Evolutionary conservation across 2,329 filamentous ascomycete genomes (phyloP).

Genomic region (Tolypocladium paradoxum): DNA sequence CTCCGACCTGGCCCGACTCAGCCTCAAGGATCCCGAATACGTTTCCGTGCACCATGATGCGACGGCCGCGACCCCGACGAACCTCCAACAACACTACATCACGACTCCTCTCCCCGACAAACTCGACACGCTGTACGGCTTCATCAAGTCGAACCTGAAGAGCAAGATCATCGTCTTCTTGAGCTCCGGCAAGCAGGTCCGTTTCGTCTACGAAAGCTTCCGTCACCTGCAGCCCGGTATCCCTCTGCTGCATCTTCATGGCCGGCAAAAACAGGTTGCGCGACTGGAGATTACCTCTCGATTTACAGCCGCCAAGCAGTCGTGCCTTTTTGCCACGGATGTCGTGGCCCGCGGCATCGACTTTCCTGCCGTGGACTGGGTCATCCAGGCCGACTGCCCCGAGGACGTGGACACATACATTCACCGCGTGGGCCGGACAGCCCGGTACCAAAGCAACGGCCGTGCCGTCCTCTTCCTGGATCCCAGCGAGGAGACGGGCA

Average conservation of each 20-base stretch:
- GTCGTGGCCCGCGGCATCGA: slow-evolving; percentile 90
- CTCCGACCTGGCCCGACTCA: slow-evolving; percentile 80
- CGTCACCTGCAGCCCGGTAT: slow-evolving; percentile 91
- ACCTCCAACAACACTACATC: slow-evolving; percentile 84
- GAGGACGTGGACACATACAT: slow-evolving; percentile 98
- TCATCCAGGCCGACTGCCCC: slow-evolving; percentile 95
- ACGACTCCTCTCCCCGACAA: slow-evolving; percentile 79
- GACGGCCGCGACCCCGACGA: slow-evolving; percentile 66
- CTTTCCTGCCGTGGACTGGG: slow-evolving; percentile 95
- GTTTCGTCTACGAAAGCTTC: slow-evolving; percentile 90
- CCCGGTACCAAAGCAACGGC: slow-evolving; percentile 82
- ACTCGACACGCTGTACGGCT: slow-evolving; percentile 84
- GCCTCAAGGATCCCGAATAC: slow-evolving; percentile 85
- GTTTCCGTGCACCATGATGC: slow-evolving; percentile 86
- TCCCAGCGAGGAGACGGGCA: slow-evolving; percentile 84
- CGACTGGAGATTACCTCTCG: slow-evolving; percentile 78
- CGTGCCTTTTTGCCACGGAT: slow-evolving; percentile 90
- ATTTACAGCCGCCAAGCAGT: slow-evolving; percentile 70
- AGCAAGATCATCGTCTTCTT: slow-evolving; percentile 93
- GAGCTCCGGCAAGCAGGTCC: slow-evolving; percentile 90
- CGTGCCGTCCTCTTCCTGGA: slow-evolving; percentile 85
- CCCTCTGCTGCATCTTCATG: slow-evolving; percentile 82
- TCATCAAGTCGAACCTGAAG: slow-evolving; percentile 83
- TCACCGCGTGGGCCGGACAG: slow-evolving; percentile 87
- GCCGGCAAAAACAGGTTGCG: slow-evolving; percentile 83